These are phyloP conservation scores for Cyberlindnera euphorbiae DNA, from an alignment of 805 yeast species.

Conservation along the genomic window DNA sequence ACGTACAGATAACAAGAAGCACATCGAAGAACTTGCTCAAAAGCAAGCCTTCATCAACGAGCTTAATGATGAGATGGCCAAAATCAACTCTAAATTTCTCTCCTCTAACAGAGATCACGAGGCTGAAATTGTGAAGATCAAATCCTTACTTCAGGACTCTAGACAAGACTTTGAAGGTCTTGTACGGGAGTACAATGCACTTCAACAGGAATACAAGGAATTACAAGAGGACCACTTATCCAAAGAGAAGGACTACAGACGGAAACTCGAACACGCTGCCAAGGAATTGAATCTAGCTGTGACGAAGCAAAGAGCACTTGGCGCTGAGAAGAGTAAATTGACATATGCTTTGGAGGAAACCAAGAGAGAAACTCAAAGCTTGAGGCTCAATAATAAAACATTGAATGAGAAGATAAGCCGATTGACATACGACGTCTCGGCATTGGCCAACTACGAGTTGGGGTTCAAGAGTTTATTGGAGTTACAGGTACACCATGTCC, in stretches of 20 bases:
- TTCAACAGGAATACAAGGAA: conserved; percentile 22
- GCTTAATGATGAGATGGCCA: conserved; percentile 15
- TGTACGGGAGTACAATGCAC: conserved; percentile 22
- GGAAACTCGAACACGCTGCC: conserved; percentile 30
- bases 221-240: conserved; percentile 16
- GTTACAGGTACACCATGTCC: conserved; percentile 41
- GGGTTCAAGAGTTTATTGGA: conserved; percentile 39
- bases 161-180: conserved; percentile 19
- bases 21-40: conserved; percentile 11
- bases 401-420: conserved; percentile 35
- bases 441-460: conserved; percentile 31
- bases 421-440: conserved; percentile 23
- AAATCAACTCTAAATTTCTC: conserved; percentile 11
- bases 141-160: conserved; percentile 10
- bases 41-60: conserved; percentile 15
- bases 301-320: conserved; percentile 38
- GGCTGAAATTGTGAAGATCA: conserved; percentile 9
- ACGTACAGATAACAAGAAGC: conserved; percentile 6
- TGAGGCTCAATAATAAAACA: conserved; percentile 33
- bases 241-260: conserved; percentile 31
- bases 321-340: conserved; percentile 41
- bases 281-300: conserved; percentile 37
- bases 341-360: conserved; percentile 36
- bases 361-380: conserved; percentile 32
- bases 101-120: conserved; percentile 13